Conservation (phyloP, 2,329 filamentous ascomycete genomes). For the Penicillium sp. region DNA sequence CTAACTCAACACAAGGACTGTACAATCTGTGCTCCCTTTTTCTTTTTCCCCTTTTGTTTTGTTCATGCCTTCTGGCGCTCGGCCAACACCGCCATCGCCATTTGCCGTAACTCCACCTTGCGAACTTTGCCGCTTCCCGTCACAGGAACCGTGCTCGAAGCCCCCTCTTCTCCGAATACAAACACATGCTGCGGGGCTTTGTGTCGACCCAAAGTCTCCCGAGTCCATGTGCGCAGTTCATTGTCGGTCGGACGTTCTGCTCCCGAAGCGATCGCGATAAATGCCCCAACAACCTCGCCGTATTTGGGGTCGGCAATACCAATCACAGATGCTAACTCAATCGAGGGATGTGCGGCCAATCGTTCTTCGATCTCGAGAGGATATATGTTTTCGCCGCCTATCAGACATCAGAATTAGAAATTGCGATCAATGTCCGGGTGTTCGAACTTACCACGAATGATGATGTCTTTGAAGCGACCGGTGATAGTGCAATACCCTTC, state of each 20-base stretch:
- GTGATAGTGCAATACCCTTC: conserved; percentile 70
- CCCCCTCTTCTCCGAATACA: conserved; percentile 64
- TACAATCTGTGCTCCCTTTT: neutral
- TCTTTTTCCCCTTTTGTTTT: neutral
- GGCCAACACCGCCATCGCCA: conserved; percentile 40
- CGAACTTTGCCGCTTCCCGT: conserved; percentile 72
- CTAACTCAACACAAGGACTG: neutral
- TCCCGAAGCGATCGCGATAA: conserved; percentile 43
- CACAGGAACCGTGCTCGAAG: conserved; percentile 55
- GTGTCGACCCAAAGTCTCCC: conserved; percentile 60
- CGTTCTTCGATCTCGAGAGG: conserved; percentile 74
- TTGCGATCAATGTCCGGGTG: neutral
- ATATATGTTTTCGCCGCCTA: conserved; percentile 69
- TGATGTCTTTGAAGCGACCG: conserved; percentile 75
- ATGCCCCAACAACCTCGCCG: conserved; percentile 69
- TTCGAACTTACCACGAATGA: conserved; percentile 58
- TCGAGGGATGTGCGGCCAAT: conserved; percentile 61
- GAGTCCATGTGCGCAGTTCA: conserved; percentile 62
- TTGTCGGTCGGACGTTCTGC: conserved; percentile 47
- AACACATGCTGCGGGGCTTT: conserved; percentile 73
- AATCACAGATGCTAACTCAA: conserved; percentile 65
- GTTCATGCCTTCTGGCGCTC: conserved; percentile 28
- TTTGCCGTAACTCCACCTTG: conserved; percentile 56
- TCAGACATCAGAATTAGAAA: neutral
- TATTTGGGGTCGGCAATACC: conserved; percentile 68